Evolutionary conservation across 1,284 basidiomycete genomes (phyloP).

Genomic region (Boletus mariae): DNA sequence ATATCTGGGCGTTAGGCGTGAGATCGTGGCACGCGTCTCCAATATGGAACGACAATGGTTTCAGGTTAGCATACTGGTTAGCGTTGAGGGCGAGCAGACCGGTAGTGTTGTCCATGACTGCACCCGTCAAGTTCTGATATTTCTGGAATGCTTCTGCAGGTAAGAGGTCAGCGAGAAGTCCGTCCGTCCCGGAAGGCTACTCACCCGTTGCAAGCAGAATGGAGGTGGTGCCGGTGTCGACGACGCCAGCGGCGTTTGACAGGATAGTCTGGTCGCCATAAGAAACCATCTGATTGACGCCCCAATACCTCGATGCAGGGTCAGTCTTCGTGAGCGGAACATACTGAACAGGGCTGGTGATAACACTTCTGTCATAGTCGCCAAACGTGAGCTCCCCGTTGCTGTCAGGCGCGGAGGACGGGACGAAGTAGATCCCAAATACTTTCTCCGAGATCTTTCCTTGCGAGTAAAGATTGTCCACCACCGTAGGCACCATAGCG

Average conservation of each 20-base stretch:
- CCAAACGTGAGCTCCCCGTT: neutral
- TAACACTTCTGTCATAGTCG: neutral
- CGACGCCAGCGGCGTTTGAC: constrained; percentile 37
- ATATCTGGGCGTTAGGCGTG: constrained; percentile 51
- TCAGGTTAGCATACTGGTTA: constrained; percentile 23
- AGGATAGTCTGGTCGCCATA: neutral
- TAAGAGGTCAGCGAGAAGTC: neutral
- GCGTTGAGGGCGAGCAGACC: constrained; percentile 42
- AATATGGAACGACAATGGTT: constrained; percentile 24
- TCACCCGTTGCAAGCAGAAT: constrained; percentile 38
- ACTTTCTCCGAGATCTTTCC: neutral
- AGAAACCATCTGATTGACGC: neutral
- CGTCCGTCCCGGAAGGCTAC: neutral
- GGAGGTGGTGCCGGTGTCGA: constrained; percentile 58
- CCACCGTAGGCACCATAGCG: neutral
- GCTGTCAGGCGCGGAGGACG: neutral
- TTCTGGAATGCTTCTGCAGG: constrained; percentile 45
- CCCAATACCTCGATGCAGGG: constrained; percentile 21
- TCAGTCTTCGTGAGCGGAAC: constrained; percentile 17
- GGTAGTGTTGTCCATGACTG: constrained; percentile 39
- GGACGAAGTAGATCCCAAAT: neutral
- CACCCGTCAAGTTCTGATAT: constrained; percentile 53
- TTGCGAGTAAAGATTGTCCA: neutral
- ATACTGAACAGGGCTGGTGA: neutral
- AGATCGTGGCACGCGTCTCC: constrained; percentile 36